phyloP scores from a whole-genome alignment of 768 basidiomycete genomes.

The Hydnomerulius pinastri region DNA sequence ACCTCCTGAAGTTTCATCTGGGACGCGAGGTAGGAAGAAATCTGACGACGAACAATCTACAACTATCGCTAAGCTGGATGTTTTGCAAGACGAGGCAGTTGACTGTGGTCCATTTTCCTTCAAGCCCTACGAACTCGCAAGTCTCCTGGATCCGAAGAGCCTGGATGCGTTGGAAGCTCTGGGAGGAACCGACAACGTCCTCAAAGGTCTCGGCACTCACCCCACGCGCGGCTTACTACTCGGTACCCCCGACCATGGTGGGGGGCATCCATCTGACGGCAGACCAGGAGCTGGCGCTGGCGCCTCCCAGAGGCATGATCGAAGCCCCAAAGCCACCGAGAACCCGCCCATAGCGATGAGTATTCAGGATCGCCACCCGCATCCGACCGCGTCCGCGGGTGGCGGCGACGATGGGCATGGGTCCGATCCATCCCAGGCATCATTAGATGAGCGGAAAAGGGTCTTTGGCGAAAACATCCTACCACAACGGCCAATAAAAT shows the following conservation, averaged over 20 bases:
- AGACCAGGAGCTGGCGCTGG: conserved; percentile 31
- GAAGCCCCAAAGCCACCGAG: conserved; percentile 6
- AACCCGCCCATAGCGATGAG: conserved; percentile 7
- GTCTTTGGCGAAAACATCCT: conserved; percentile 79
- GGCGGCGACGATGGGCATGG: conserved; percentile 1
- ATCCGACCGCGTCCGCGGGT: conserved; percentile 13
- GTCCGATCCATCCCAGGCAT: conserved; percentile 34
- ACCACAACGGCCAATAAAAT: conserved; percentile 68
- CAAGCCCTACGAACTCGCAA: conserved; percentile 75
- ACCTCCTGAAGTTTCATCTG: conserved; percentile 18
- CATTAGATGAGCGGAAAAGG: conserved; percentile 58
- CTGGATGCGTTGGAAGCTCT: conserved; percentile 62
- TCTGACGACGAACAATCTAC: conserved; percentile 23
- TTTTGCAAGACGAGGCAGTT: conserved; percentile 40
- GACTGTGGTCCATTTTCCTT: conserved; percentile 75
- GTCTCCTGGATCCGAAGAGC: conserved; percentile 88
- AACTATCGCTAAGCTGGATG: conserved; percentile 21
- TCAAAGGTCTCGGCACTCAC: conserved; percentile 76
- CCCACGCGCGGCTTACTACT: conserved; percentile 44
- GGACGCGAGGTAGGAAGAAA: conserved; percentile 23
- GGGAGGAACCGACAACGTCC: conserved; percentile 69
- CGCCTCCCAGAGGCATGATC: conserved; percentile 36
- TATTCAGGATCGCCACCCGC: conserved; percentile 18
- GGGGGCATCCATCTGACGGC: conserved; percentile 8
- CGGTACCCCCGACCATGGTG: background rate